Conservation (phyloP, 192 early-diverging fungal species). For the Glomus cerebriforme region DNA sequence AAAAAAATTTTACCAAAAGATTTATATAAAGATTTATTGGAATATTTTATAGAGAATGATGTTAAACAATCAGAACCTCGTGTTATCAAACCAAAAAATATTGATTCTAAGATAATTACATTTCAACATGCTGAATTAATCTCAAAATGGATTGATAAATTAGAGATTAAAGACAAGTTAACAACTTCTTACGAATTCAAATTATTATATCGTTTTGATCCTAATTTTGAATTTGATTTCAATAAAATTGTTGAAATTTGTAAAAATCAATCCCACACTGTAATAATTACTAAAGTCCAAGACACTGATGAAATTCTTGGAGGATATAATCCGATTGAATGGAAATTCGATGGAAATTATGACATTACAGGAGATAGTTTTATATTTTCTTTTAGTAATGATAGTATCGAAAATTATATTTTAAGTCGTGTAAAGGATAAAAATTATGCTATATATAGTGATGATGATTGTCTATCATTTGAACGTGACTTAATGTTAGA, state of each 20-base stretch:
- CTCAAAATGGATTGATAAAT: not conserved
- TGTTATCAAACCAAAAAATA: not conserved
- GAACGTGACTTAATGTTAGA: too few species aligned
- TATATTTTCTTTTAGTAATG: not conserved
- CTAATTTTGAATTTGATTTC: not conserved
- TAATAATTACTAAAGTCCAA: not conserved
- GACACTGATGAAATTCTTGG: not conserved
- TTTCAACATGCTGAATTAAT: not conserved
- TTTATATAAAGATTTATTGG: too few species aligned
- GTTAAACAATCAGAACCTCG: too few species aligned
- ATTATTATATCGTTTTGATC: not conserved
- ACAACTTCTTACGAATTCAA: slow-evolving; percentile 3
- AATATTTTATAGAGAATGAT: too few species aligned
- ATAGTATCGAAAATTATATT: not conserved
- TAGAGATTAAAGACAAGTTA: not conserved
- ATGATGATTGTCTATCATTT: too few species aligned
- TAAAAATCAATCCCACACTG: not conserved
- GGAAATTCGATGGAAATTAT: not conserved
- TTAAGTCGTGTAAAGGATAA: not conserved
- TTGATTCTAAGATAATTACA: not conserved
- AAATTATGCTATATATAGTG: not conserved
- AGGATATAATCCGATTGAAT: slow-evolving; percentile 20
- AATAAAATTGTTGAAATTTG: not conserved
- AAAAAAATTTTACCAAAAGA: too few species aligned
- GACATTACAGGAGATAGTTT: not conserved